Evolutionary conservation across 2,329 filamentous ascomycete species (phyloP).

Genomic region (Colletotrichum noveboracense): DNA sequence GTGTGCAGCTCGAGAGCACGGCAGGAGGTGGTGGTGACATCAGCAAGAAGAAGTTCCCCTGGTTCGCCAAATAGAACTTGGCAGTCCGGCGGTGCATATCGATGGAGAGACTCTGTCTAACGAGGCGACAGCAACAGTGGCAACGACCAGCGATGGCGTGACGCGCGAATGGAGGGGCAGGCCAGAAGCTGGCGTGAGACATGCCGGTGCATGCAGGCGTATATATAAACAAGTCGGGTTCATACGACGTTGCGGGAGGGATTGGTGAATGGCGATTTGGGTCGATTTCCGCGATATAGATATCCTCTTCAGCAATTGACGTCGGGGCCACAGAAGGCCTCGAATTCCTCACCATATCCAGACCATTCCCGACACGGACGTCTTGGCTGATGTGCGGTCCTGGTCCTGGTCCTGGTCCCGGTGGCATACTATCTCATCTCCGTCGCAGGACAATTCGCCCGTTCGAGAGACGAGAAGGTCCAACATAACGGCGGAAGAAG

Average conservation of each 20-base stretch:
- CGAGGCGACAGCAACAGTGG: background rate
- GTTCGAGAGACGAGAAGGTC: background rate
- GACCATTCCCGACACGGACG: background rate
- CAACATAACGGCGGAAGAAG: background rate
- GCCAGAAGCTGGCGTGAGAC: background rate
- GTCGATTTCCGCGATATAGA: conserved; percentile 17
- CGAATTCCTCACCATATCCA: background rate
- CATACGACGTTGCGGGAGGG: conserved; percentile 6
- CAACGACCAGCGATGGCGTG: background rate
- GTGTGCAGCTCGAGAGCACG: conserved; percentile 61
- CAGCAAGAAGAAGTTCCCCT: conserved; percentile 69
- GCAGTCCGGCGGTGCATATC: background rate
- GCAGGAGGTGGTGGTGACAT: conserved; percentile 50
- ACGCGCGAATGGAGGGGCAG: background rate
- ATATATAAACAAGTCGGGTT: conserved; percentile 11
- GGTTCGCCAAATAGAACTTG: conserved; percentile 59
- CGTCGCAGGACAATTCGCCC: background rate
- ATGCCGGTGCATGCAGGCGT: conserved; percentile 9
- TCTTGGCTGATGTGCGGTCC: background rate
- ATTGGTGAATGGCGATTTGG: conserved; percentile 18
- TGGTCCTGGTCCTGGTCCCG: background rate
- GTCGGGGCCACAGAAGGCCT: background rate
- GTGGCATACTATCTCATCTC: background rate
- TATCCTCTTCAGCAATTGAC: conserved; percentile 23
- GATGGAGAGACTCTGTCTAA: background rate